Conservation (phyloP, 768 basidiomycete genomes). For the Psilocybe tampanensis region DNA sequence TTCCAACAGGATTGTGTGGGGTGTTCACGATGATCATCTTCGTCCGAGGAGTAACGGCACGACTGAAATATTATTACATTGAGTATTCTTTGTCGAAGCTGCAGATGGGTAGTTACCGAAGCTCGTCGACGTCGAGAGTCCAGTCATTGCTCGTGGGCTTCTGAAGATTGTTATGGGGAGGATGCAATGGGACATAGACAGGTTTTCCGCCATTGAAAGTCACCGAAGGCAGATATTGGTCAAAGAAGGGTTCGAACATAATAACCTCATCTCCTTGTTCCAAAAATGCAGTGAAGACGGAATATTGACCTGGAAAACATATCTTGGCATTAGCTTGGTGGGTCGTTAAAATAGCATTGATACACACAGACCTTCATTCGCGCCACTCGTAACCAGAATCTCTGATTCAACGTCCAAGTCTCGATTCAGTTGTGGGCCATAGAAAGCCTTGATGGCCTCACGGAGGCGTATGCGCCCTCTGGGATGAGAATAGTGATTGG, state of each 20-base stretch:
- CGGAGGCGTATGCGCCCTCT: slow-evolving; percentile 87
- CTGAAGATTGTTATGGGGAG: slow-evolving; percentile 53
- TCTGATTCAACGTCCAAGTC: slow-evolving; percentile 83
- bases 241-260: slow-evolving; percentile 98
- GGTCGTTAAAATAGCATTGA: not conserved
- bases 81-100: not conserved
- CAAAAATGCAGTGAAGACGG: slow-evolving; percentile 90
- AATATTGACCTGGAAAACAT: slow-evolving; percentile 75
- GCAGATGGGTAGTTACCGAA: slow-evolving; percentile 51
- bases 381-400: slow-evolving; percentile 94
- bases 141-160: slow-evolving; percentile 75
- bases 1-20: slow-evolving; percentile 98
- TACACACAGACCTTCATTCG: slow-evolving; percentile 78
- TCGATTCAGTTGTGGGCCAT: slow-evolving; percentile 68
- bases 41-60: slow-evolving; percentile 83
- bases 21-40: slow-evolving; percentile 98
- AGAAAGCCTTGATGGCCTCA: slow-evolving; percentile 83
- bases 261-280: slow-evolving; percentile 96
- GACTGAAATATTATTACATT: slow-evolving; percentile 38
- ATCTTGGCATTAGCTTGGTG: slow-evolving; percentile 12
- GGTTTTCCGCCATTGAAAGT: slow-evolving; percentile 94
- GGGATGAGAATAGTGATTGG: slow-evolving; percentile 92
- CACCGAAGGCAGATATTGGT: slow-evolving; percentile 92
- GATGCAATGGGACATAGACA: slow-evolving; percentile 94
- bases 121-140: slow-evolving; percentile 88